phyloP scores from a whole-genome alignment of 352 stramenopile species.

The Pythium aquatile region DNA sequence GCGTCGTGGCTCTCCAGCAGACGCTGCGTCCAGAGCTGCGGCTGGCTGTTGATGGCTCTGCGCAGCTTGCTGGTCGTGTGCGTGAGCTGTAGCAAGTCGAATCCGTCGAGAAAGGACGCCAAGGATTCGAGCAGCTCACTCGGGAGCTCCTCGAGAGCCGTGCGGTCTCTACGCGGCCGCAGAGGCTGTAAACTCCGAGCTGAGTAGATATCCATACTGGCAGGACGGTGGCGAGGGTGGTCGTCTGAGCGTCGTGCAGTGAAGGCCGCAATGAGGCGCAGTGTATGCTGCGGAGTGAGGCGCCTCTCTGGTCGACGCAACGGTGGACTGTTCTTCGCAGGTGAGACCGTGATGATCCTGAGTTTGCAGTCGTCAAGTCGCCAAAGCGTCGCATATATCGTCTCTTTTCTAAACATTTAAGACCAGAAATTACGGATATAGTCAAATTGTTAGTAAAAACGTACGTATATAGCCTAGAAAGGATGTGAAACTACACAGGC shows the following conservation, averaged over 20 bases:
- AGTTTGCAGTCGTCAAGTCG: not conserved
- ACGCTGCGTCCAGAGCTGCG: constrained; percentile 21
- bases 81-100: constrained; percentile 32
- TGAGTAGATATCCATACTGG: constrained; percentile 17
- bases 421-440: not conserved
- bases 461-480: not conserved
- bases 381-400: not conserved
- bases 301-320: constrained; percentile 17
- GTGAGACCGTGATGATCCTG: not conserved
- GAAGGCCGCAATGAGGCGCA: not conserved
- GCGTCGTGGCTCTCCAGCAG: constrained; percentile 13
- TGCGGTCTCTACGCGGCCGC: not conserved
- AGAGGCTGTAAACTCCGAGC: constrained; percentile 17
- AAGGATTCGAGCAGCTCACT: constrained; percentile 25
- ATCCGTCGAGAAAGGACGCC: constrained; percentile 29
- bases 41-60: constrained; percentile 2
- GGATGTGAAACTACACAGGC: not conserved
- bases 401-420: not conserved
- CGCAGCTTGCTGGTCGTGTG: constrained; percentile 17
- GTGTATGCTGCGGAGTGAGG: not conserved
- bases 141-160: constrained; percentile 15
- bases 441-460: too few species aligned
- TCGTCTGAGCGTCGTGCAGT: not conserved
- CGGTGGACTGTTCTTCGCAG: not conserved
- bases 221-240: not conserved